Evolutionary conservation across 2,329 filamentous ascomycete genomes (phyloP).

Genomic region (Penicillium paneum): DNA sequence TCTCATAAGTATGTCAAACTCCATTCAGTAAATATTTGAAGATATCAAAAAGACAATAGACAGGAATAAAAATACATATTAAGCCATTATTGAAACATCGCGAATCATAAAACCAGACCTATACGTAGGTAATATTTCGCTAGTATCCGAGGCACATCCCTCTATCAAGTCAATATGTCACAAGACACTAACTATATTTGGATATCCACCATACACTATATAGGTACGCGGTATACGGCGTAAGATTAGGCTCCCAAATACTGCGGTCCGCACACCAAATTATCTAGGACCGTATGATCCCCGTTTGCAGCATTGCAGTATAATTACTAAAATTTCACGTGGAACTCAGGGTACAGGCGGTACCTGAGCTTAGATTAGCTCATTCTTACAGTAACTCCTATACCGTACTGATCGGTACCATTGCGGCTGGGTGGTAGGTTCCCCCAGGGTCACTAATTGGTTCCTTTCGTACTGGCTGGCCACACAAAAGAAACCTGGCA

Average conservation of each 20-base stretch:
- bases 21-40: neutral
- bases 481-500: constrained; percentile 12
- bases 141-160: neutral
- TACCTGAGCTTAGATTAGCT: constrained; percentile 9
- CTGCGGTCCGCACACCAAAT: neutral
- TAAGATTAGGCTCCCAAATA: constrained; percentile 1
- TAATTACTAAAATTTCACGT: constrained; percentile 12
- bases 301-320: constrained; percentile 6
- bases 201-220: neutral
- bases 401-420: constrained; percentile 13
- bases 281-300: constrained; percentile 1
- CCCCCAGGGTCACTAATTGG: constrained; percentile 13
- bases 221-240: neutral
- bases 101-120: neutral
- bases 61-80: neutral
- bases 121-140: neutral
- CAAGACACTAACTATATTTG: neutral
- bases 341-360: constrained; percentile 1
- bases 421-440: neutral
- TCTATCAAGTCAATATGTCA: neutral
- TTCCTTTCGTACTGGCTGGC: constrained; percentile 9
- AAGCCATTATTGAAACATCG: neutral
- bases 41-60: neutral
- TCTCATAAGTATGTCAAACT: neutral
- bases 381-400: constrained; percentile 9